Evolutionary conservation across 23 red algal genomes (phyloP).

Genomic region (Gracilaria vermiculophylla): DNA sequence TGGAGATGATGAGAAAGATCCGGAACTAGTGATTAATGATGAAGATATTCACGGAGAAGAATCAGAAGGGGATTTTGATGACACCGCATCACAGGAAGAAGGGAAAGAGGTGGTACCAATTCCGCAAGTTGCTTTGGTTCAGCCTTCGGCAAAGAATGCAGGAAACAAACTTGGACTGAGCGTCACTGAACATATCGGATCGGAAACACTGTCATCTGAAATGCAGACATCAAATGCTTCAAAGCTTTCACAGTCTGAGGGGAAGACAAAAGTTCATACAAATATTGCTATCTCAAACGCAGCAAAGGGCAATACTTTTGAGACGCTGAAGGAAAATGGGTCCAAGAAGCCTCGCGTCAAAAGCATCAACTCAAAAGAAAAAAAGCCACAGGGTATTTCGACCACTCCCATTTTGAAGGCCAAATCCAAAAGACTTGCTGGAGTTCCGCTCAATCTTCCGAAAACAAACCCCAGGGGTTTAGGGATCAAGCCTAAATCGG

Average conservation of each 20-base stretch:
- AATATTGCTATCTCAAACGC: too few species aligned
- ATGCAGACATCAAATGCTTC: background rate
- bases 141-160: background rate
- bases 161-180: background rate
- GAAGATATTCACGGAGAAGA: background rate
- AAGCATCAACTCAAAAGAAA: too few species aligned
- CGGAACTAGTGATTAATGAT: background rate
- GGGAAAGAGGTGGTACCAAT: background rate
- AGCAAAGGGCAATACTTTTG: too few species aligned
- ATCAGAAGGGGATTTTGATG: background rate
- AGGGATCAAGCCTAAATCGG: background rate
- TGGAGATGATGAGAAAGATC: constrained; percentile 32
- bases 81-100: background rate
- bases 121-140: background rate
- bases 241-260: background rate
- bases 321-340: too few species aligned
- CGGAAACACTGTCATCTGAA: background rate
- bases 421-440: too few species aligned
- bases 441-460: too few species aligned
- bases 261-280: too few species aligned
- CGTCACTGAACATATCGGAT: background rate
- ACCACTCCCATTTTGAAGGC: too few species aligned
- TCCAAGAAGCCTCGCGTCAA: too few species aligned
- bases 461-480: too few species aligned
- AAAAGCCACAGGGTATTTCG: too few species aligned